Percentiles rank a stretch among this genome's conserved stretches.
These are phyloP conservation scores for Hypsizygus marmoreus DNA, from an alignment of 768 basidiomycete genomes.

Conservation along the genomic window DNA sequence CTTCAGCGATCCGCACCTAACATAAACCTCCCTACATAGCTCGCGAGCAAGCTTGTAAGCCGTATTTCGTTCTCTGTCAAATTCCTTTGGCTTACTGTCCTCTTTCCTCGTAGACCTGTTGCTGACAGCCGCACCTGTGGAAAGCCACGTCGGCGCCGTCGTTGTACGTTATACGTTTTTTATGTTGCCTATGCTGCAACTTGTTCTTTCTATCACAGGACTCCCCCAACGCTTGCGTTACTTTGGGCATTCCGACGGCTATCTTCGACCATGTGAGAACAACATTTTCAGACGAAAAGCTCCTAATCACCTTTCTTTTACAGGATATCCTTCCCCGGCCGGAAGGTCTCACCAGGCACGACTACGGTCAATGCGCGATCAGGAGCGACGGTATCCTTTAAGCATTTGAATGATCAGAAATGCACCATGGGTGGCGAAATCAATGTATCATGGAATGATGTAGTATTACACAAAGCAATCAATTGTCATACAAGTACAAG, in stretches of 20 bases:
- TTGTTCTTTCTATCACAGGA: constrained; percentile 36
- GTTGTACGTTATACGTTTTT: constrained; percentile 48
- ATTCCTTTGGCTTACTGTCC: background rate
- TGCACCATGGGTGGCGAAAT: constrained; percentile 5
- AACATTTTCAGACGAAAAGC: background rate
- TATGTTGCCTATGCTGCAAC: background rate
- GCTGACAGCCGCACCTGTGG: constrained; percentile 66
- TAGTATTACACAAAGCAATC: too few relatives aligned
- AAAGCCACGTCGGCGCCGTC: constrained; percentile 65
- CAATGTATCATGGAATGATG: too few relatives aligned
- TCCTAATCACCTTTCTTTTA: background rate
- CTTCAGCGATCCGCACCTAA: background rate
- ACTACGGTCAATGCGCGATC: constrained; percentile 68
- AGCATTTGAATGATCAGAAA: constrained; percentile 3
- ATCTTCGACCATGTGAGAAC: constrained; percentile 69
- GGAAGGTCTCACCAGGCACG: constrained; percentile 58
- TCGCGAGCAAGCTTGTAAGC: constrained; percentile 74
- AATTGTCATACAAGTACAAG: too few relatives aligned
- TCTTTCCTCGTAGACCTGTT: constrained; percentile 47
- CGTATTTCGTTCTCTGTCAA: background rate
- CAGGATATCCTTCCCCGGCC: constrained; percentile 71
- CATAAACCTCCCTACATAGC: constrained; percentile 36
- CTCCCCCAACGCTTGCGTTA: constrained; percentile 79
- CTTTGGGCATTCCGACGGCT: constrained; percentile 70
- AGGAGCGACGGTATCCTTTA: constrained; percentile 61